A percentile compares a stretch with the other conserved stretches of the same genome.
These are phyloP conservation scores for Trichoderma sp. DNA, from an alignment of 2,329 filamentous ascomycete species.

Conservation along the genomic window DNA sequence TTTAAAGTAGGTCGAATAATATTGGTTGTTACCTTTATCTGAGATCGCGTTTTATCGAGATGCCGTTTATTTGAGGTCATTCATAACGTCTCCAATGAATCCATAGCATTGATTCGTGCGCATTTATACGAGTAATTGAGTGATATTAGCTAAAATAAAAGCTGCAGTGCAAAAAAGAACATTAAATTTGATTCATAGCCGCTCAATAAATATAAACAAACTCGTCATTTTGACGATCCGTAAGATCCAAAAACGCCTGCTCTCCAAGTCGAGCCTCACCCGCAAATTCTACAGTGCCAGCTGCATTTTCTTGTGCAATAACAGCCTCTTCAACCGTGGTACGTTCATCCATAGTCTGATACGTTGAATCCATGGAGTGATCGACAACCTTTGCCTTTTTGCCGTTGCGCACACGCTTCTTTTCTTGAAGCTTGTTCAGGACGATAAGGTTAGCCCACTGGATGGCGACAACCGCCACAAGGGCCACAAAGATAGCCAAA, in stretches of 20 bases:
- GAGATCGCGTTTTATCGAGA: not conserved
- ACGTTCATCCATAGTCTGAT: not conserved
- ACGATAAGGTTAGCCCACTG: conserved; percentile 54
- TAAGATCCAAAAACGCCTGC: conserved; percentile 57
- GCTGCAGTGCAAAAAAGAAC: not conserved
- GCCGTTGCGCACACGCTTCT: conserved; percentile 54
- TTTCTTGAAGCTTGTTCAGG: conserved; percentile 56
- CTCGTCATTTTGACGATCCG: conserved; percentile 64
- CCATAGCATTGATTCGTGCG: not conserved
- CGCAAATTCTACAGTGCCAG: not conserved
- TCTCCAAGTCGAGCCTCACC: conserved; percentile 43
- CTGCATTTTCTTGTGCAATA: not conserved
- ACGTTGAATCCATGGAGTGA: not conserved
- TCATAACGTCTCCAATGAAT: too few relatives aligned
- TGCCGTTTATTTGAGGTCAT: not conserved
- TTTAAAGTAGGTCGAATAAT: not conserved
- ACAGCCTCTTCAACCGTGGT: not conserved
- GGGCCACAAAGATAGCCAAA: conserved; percentile 51
- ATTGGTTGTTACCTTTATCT: not conserved
- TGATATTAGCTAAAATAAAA: not conserved
- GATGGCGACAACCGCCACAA: conserved; percentile 51
- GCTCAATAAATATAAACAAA: conserved; percentile 60
- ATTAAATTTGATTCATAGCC: not conserved
- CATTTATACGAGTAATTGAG: not conserved
- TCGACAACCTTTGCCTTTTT: conserved; percentile 55